Base-by-base conservation (phyloP, 169 alveolate genomes). In the Eimeria falciformis region DNA sequence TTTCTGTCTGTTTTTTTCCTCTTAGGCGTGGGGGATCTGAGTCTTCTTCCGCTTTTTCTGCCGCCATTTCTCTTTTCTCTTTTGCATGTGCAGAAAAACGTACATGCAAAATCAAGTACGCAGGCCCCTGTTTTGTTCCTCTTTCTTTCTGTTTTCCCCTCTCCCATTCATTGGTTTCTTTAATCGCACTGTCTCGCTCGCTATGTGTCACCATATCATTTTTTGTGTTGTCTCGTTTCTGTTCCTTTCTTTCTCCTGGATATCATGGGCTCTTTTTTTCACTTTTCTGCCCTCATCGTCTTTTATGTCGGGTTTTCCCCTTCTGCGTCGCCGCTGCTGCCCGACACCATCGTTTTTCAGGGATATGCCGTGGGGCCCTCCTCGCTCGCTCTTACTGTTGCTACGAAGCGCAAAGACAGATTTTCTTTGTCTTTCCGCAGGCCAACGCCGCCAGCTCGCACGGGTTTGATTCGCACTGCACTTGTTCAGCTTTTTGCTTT, bases 391-490 rank as follows among this genome's bases (percentile, higher is more conserved):
- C n/a, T 21, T 73, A 14, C 5, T 27, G 25, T 37, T 40, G 29
- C 83, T 73, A 56, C 53, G 56, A 37, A 37, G 18, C 43, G 50
- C 83, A 18, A 37, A 37, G 5, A 12, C n/a, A 6, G 18, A 73
- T 17, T 73, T 73, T 43, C 29, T n/a, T 11, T 6, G 2, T 6
- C n/a, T 73, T 25, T 73, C 83, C 17, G 3, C 83, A 73, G 37
- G 62, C 37, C 62, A 73, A 56, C 50, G 55, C 62, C 83, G 29
- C 58, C n/a, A 43, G 12, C 83, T 73, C 83, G 53, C 83, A 9
- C 83, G 83, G 83, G 83, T 73, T 73, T 62, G 83, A 73, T 43
- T 43, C 83, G 62, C 83, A 5, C 12, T 33, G 27, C 27, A 5
- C 9, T 18, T 62, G 40, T 33, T 33, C 40, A 33, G 40, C 40